Evolutionary conservation across 768 basidiomycete species (phyloP), one percentile per base, ranked within the genome.

Genomic region (Trametes meyenii): DNA sequence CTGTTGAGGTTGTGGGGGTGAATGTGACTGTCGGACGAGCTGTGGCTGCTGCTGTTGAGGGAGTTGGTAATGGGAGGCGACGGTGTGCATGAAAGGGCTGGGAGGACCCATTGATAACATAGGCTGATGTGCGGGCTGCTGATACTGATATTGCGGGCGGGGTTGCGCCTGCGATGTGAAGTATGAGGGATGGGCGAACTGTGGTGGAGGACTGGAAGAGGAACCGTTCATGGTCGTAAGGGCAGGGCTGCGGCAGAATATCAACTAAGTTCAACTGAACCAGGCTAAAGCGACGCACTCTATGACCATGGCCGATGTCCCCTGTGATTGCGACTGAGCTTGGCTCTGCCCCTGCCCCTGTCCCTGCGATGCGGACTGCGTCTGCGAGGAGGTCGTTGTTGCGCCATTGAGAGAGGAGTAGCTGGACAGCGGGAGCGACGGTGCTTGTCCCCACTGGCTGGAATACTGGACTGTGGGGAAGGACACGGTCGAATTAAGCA

Each of bases 341-440:
- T 3, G 8, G 3, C 43, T 24, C 55, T 62, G 55, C 3, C 16
- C 36, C 35, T 52, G 60, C 40, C 46, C 53, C 35, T 52, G 54
- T 17, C 29, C 45, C 17, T 50, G 55, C 44, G 60, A 54, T n/a
- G 70, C 69, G 11, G 76, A 69, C 19, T 50, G 60, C 24, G 60
- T 54, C n/a, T 70, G 70, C 12, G 76, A 70, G 6, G 72, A 53
- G 29, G 80, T 74, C 1, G 77, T 83, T 12, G 87, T 89, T n/a
- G 89, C 88, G 16, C 88, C 89, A 71, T 91, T 90, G 50, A 91
- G 74, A 48, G 85, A 84, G n/a, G 90, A 92, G 62, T 90, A 92
- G 61, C 75, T 85, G 14, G 90, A 90, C 29, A 92, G 71, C 0
- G 90, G 90, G 1, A 90, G 54, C 10, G 73, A 68, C 1, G 75